Evolutionary conservation across 805 yeast species (phyloP), one percentile per base, ranked within the genome.

Genomic region (Metschnikowia dekortorum): DNA sequence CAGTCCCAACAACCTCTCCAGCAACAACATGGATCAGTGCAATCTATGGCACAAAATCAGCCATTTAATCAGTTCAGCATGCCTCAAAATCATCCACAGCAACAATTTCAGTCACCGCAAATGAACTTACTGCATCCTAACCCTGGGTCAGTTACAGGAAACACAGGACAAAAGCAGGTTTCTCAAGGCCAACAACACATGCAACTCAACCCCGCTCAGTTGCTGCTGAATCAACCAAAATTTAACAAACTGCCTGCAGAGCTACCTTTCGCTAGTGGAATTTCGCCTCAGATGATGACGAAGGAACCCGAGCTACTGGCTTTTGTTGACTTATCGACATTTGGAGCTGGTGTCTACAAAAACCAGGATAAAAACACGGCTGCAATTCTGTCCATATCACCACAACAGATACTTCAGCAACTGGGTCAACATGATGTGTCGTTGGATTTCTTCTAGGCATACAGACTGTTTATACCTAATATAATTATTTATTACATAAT

Each of bases 381-480:
- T 31, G 45, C 28, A 40, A 39, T 44, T 38, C 56, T 49, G 57
- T 55, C 65, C 7, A 65, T 71, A 18, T 70, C 75, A 1, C 75
- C 76, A 3, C 76, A 70, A 52, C 75, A 71, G 47, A 61, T 71
- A 10, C 61, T 68, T 40, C 74, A 61, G 56, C 74, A 66, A 56
- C 63, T 62, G 50, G 53, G 55, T 26, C 50, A 46, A 14, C 49
- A 40, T 30, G 57, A 54, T 26, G 37, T 52, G 18, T 40, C 52
- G 57, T 46, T 68, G 61, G 71, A 68, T 34, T 62, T 70, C 40
- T 65, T 69, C 46, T 59, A 62, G 52, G 38, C 42, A 6, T 39
- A 13, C 30, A 33, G 22, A 22, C 34, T 39, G 43, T 26, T 39
- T 39, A 39, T 39, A 32, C 33, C 39, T 46, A 46, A 35, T 44